A percentile compares a stretch with the other conserved stretches of the same genome.
Evolutionary conservation across 2,329 filamentous ascomycete species (phyloP).

Genomic region (Graphilbum ipis-grandicollis): DNA sequence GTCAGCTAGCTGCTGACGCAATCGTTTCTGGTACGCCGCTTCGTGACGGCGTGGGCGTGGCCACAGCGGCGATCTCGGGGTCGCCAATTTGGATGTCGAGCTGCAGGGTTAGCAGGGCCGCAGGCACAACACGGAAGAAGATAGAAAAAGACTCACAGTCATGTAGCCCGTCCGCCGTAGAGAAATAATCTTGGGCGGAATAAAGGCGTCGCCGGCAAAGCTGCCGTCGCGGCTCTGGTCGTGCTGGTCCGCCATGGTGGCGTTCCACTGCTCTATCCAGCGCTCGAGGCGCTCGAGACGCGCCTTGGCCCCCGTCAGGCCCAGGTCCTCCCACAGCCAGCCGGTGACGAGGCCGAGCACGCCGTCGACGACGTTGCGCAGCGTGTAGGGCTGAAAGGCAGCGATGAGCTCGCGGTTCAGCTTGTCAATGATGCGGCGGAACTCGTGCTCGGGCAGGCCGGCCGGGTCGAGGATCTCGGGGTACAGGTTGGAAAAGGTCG

Average conservation of each 20-base stretch:
- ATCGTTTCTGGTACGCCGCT: constrained; percentile 1
- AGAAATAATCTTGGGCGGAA: constrained; percentile 11
- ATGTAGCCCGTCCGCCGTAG: constrained; percentile 12
- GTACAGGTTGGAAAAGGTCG: constrained; percentile 87
- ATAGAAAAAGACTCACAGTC: constrained; percentile 11
- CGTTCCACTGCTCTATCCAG: constrained; percentile 82
- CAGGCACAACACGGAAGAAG: too few relatives aligned
- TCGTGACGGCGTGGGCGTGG: constrained; percentile 8
- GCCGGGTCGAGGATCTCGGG: constrained; percentile 85
- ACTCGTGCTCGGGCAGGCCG: constrained; percentile 69
- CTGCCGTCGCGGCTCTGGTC: background rate
- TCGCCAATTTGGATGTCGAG: constrained; percentile 12
- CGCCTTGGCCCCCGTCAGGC: constrained; percentile 58
- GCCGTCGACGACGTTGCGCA: constrained; percentile 64
- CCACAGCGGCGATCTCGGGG: constrained; percentile 10
- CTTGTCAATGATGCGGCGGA: constrained; percentile 63
- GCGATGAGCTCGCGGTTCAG: constrained; percentile 61
- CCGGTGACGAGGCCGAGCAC: constrained; percentile 68
- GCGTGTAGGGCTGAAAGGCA: constrained; percentile 65
- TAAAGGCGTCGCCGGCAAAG: constrained; percentile 3
- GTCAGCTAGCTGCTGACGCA: background rate
- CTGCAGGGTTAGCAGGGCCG: too few relatives aligned
- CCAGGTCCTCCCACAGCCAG: constrained; percentile 89
- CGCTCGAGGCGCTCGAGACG: constrained; percentile 52
- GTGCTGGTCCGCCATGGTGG: constrained; percentile 37